A percentile compares a stretch with the other conserved stretches of the same genome.
Evolutionary conservation across 805 yeast species (phyloP).

Genomic region (Candida saitoana): DNA sequence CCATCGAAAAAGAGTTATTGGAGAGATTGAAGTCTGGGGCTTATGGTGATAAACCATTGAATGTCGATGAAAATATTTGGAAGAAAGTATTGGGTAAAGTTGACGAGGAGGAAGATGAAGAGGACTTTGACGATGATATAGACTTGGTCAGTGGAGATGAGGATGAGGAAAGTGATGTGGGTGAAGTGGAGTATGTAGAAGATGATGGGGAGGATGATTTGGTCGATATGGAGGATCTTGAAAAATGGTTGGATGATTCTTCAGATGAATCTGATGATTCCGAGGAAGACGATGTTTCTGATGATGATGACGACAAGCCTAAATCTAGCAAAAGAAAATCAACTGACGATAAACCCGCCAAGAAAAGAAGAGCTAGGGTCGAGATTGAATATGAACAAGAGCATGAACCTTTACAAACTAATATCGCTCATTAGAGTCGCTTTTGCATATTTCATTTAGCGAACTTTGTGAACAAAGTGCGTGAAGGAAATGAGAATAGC

Average conservation of each 20-base stretch:
- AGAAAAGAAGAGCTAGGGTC: slow-evolving; percentile 64
- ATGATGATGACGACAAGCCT: slow-evolving; percentile 32
- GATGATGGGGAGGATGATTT: slow-evolving; percentile 86
- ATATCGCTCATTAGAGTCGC: slow-evolving; percentile 21
- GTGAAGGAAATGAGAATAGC: no score
- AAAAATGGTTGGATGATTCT: slow-evolving; percentile 69
- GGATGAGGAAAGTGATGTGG: slow-evolving; percentile 50
- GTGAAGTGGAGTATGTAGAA: slow-evolving; percentile 85
- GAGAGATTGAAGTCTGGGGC: slow-evolving; percentile 97
- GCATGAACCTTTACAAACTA: slow-evolving; percentile 33
- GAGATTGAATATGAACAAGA: slow-evolving; percentile 86
- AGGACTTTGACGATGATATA: slow-evolving; percentile 50
- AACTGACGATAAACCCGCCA: slow-evolving; percentile 34
- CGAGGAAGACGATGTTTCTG: slow-evolving; percentile 27
- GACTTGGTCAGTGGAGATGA: slow-evolving; percentile 46
- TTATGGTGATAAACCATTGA: slow-evolving; percentile 95
- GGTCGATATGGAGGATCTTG: slow-evolving; percentile 90
- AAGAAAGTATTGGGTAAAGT: slow-evolving; percentile 79
- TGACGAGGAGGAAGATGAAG: slow-evolving; percentile 57
- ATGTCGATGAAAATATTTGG: slow-evolving; percentile 96
- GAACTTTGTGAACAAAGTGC: no score
- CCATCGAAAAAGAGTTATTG: slow-evolving; percentile 91
- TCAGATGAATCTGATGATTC: slow-evolving; percentile 35
- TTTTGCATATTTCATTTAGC: background rate
- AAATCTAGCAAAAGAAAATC: slow-evolving; percentile 20